phyloP scores from a whole-genome alignment of 2,329 filamentous ascomycete species.

The Neonectria ditissima region DNA sequence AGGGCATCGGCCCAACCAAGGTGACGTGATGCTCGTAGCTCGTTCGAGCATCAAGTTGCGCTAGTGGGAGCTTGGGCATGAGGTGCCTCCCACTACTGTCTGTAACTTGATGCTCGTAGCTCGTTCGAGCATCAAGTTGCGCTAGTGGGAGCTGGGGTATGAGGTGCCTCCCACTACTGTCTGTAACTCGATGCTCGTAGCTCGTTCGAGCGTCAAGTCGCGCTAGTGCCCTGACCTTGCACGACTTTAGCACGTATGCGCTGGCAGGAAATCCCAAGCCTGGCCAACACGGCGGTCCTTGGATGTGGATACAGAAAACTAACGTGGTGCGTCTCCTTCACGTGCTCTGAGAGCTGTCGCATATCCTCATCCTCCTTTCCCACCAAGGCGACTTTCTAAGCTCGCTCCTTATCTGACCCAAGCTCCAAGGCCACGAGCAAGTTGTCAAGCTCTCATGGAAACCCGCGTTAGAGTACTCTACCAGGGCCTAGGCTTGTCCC shows the following conservation, averaged over 20 bases:
- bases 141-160: too few species aligned
- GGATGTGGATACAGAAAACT: neutral
- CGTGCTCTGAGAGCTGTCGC: neutral
- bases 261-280: too few species aligned
- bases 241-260: neutral
- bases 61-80: too few species aligned
- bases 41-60: neutral
- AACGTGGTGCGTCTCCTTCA: neutral
- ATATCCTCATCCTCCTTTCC: neutral
- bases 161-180: too few species aligned
- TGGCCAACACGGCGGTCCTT: too few species aligned
- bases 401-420: neutral
- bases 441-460: neutral
- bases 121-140: too few species aligned
- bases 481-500: neutral
- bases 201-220: too few species aligned
- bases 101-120: too few species aligned
- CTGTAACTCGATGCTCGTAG: too few species aligned
- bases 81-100: too few species aligned
- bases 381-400: neutral
- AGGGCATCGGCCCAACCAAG: neutral
- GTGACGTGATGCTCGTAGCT: neutral
- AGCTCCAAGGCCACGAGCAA: neutral
- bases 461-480: neutral
- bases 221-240: too few species aligned